Base-by-base conservation (phyloP, 1,284 basidiomycete species). In the Malassezia vespertilionis region DNA sequence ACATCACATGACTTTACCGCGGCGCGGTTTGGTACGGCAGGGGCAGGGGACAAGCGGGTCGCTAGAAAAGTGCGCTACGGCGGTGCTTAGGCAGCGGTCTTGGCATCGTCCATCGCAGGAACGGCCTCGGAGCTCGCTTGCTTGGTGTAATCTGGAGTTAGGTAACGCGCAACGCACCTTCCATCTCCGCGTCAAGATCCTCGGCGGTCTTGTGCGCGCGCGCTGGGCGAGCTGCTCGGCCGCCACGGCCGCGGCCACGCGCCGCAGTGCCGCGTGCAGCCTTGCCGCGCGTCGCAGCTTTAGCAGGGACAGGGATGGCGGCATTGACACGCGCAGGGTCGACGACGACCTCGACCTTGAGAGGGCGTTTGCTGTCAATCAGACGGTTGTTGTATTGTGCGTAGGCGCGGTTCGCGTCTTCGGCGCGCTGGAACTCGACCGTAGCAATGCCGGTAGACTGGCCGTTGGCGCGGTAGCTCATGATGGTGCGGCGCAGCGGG, bases 301-400 rank as follows among this genome's bases (percentile, higher is more conserved):
- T 77, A 2, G 82, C 78, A n/a, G 84, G 81, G 15, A 74, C 73
- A n/a, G 84, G 81, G 15, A 74, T 73, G n/a, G 78, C 73, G 23
- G 77, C 76, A 37, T 82, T 77, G 2, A 82, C 79, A 24, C 54
- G 58, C 43, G 82, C 76, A 20, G 88, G 88, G 76, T 91, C 86
- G 69, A 95, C 79, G 36, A 95, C 81, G 55, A 96, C 87, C 77
- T 96, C 91, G 57, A 96, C 89, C 78, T 89, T 91, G 85, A 97
- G 91, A 21, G 89, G 85, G 65, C 86, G 85, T 78, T 89, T 93
- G 77, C 89, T 87, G 82, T 97, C 91, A 79, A 97, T 91, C 76
- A 97, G 82, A 72, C 91, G 83, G 76, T 89, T 88, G 80, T 97
- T 88, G 79, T 96, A 97, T 63, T 87, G 80, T 58, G 83, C 78